Base-by-base conservation (phyloP, 1,284 basidiomycete species). In the Irpex lacteus region DNA sequence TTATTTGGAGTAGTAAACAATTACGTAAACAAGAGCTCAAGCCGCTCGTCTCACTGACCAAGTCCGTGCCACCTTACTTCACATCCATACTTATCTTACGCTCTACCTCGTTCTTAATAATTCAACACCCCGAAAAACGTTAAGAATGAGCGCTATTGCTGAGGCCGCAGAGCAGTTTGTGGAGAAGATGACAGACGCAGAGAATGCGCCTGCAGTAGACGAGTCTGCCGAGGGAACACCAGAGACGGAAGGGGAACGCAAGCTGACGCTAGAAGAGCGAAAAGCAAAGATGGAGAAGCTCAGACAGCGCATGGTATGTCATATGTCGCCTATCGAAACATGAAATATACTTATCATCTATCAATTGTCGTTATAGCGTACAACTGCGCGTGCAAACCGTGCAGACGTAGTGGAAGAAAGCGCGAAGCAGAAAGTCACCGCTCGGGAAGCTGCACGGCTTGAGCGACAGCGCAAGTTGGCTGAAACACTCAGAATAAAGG, bases 401-500 rank as follows among this genome's bases (percentile, higher is more conserved):
- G 85, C 86, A 50, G 92, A 94, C 7, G 81, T 98, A 21, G 81
- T 96, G 15, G 89, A 91, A 67, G 95, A 98, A 74, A 87, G 88
- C 56, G 85, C 91, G 38, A 91, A 86, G 71, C 81, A 87, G 6
- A 92, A 92, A 72, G 78, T 89, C 3, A 89, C 85, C 1, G 90
- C 86, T 0, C 85, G 92, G 44, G 95, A 97, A 67, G 80, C 88
- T 0, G 88, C 89, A 40, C 86, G 94, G 44, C 79, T 96, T 32
- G 95, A 97, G 70, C 86, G 91, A 70, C 94, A 97, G 75, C 87
- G 90, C 61, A 92, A 91, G 74, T 83, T 98, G 36, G 96, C 95
- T 0, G 95, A 97, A 75, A 88, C 83, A n/a, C 75, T 98, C 66
- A 87, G 95, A 7, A 80, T 88, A 67, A 95, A 96, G 77, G 88